Evolutionary conservation across 495 filamentous ascomycete species (phyloP).

Genomic region (Chaetomidium leptoderma): DNA sequence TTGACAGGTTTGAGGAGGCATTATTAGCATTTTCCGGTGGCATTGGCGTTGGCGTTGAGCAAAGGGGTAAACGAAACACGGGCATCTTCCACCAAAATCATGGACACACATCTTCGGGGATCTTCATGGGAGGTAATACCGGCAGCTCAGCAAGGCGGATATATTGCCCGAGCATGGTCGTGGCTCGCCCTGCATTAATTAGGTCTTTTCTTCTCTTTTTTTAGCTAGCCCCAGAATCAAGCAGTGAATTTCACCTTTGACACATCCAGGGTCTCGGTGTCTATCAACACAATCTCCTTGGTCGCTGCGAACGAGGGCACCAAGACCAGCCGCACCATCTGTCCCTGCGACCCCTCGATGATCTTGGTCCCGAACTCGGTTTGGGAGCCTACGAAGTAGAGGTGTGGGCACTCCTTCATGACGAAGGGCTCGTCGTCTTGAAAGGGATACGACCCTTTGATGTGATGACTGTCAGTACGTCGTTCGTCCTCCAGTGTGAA

Average conservation of each 20-base stretch:
- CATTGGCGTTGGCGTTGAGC: constrained; percentile 4
- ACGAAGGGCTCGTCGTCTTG: constrained; percentile 88
- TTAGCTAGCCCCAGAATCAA: constrained; percentile 7
- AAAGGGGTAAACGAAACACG: background rate
- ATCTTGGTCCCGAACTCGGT: constrained; percentile 71
- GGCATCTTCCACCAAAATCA: background rate
- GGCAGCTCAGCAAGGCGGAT: background rate
- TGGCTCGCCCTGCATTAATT: constrained; percentile 5
- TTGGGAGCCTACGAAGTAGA: constrained; percentile 89
- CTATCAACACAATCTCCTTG: constrained; percentile 76
- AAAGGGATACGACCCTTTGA: constrained; percentile 90
- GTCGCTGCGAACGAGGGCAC: constrained; percentile 80
- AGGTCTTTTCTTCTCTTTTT: background rate
- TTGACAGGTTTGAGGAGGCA: background rate
- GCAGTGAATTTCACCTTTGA: constrained; percentile 56
- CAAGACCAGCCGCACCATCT: constrained; percentile 68
- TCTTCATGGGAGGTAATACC: constrained; percentile 1
- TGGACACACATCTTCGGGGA: background rate
- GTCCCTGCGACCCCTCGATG: constrained; percentile 56
- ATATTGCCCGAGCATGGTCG: background rate
- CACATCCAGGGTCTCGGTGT: constrained; percentile 76
- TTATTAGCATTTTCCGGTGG: background rate
- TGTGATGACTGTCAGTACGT: constrained; percentile 15
- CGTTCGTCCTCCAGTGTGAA: background rate
- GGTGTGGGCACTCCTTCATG: constrained; percentile 73